A percentile compares a stretch with the other conserved stretches of the same genome.
Conservation (phyloP, 176 grass and related monocot species). For the Oryza brachyantha region DNA sequence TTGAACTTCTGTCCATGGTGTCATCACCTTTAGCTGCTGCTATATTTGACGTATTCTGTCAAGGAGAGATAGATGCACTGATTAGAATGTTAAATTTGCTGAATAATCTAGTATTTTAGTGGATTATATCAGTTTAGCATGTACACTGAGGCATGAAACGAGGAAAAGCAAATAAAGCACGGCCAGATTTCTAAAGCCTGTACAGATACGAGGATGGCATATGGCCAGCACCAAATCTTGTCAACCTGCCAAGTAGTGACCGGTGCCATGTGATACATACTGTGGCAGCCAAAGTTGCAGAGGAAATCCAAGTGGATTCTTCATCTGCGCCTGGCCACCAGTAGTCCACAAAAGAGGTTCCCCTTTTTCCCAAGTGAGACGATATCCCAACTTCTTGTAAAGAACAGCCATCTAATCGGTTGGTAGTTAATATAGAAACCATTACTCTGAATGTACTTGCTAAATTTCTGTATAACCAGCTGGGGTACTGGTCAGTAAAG, state of each 20-base stretch:
- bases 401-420: not conserved
- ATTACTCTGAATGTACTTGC: not conserved
- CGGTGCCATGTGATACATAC: no score
- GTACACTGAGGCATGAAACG: not conserved
- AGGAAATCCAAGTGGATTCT: not conserved
- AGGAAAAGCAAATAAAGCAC: not conserved
- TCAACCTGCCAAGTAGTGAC: not conserved
- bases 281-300: not conserved
- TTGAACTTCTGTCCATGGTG: conserved; percentile 17
- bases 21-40: conserved; percentile 16
- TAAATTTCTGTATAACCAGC: not conserved
- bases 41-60: conserved; percentile 19
- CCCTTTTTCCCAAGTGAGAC: not conserved
- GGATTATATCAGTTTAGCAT: conserved; percentile 6
- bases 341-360: not conserved
- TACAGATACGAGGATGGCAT: not conserved
- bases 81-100: not conserved
- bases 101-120: not conserved
- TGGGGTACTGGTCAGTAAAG: not conserved
- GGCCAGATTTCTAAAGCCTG: not conserved
- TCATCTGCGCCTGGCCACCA: not conserved
- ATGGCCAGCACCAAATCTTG: not conserved
- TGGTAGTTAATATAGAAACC: not conserved
- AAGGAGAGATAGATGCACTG: not conserved
- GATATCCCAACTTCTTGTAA: not conserved